Evolutionary conservation across 495 filamentous ascomycete species (phyloP).

Genomic region (Penicillium paradoxum): DNA sequence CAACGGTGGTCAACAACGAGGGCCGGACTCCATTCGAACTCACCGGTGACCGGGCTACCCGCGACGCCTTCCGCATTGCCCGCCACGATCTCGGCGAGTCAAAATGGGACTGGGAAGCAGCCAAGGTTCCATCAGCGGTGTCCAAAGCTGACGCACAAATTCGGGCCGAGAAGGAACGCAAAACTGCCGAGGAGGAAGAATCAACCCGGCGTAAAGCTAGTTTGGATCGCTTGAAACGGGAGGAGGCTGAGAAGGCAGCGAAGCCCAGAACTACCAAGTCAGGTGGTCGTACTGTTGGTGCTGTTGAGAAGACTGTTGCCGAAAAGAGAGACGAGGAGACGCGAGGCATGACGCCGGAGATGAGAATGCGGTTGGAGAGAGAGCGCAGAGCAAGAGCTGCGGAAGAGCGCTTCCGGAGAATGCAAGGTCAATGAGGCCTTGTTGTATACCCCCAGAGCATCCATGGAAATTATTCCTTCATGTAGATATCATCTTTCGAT

Average conservation of each 20-base stretch:
- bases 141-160: slow-evolving; percentile 62
- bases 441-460: not conserved
- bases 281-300: slow-evolving; percentile 47
- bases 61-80: slow-evolving; percentile 88
- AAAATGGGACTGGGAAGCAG: slow-evolving; percentile 73
- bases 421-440: slow-evolving; percentile 39
- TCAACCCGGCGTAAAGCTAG: slow-evolving; percentile 56
- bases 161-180: slow-evolving; percentile 58
- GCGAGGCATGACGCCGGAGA: slow-evolving; percentile 79
- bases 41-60: slow-evolving; percentile 76
- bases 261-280: slow-evolving; percentile 35
- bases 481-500: not conserved
- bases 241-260: slow-evolving; percentile 51
- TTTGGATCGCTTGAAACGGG: slow-evolving; percentile 60
- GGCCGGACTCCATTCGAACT: slow-evolving; percentile 81
- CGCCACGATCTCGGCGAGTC: slow-evolving; percentile 73
- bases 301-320: slow-evolving; percentile 58
- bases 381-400: slow-evolving; percentile 79
- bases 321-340: slow-evolving; percentile 78
- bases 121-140: slow-evolving; percentile 65
- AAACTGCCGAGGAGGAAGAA: slow-evolving; percentile 50
- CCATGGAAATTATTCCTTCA: not conserved
- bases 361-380: slow-evolving; percentile 72
- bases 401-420: slow-evolving; percentile 72
- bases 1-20: slow-evolving; percentile 57